Base-by-base conservation (phyloP, 1,284 basidiomycete species). In the Singerocomus inundabilis region DNA sequence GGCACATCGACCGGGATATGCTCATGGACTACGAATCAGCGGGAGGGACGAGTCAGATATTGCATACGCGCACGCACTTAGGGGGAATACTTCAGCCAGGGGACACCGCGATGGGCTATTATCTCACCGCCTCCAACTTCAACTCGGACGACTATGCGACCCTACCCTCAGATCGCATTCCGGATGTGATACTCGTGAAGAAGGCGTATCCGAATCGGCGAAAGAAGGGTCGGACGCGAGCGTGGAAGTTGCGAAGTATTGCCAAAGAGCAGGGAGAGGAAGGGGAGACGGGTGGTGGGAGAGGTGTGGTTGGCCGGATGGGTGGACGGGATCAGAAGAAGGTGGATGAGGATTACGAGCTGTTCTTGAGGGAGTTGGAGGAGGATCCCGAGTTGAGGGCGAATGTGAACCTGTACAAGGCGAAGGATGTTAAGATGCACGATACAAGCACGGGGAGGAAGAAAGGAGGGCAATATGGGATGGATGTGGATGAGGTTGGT, bases 261-360 rank as follows among this genome's bases (percentile, higher is more conserved):
- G 95, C 93, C 55, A 98, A 96, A 72, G 94, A 98, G 68, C 87
- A 81, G 18, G 93, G 90, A 30, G 88, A 90, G 64, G 87, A 88
- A 42, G 90, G 85, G 38, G 82, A 86, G 58, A 91, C 87, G 15
- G 78, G 83, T 38, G 70, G 65, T 54, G 91, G 83, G 15, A 79
- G 91, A 40, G 94, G 94, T 54, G 88, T 95, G 5, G 84, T 97
- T 33, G 94, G 94, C 1, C 76, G 93, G 44, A 80, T 90, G 74
- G 94, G 94, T 34, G 94, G 94, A 37, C 76, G 93, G 45, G 95
- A 98, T 70, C 82, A 88, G 72, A 89, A 83, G 75, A 94, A 94
- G 74, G 92, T 98, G 54, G 94, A 98, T 67, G 85, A 92, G 66
- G 96, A 98, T 67, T 99, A 98, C 69, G 96, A 98, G 74, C 62